phyloP scores from a whole-genome alignment of 2,329 filamentous ascomycete species.

The Fusarium redolens region DNA sequence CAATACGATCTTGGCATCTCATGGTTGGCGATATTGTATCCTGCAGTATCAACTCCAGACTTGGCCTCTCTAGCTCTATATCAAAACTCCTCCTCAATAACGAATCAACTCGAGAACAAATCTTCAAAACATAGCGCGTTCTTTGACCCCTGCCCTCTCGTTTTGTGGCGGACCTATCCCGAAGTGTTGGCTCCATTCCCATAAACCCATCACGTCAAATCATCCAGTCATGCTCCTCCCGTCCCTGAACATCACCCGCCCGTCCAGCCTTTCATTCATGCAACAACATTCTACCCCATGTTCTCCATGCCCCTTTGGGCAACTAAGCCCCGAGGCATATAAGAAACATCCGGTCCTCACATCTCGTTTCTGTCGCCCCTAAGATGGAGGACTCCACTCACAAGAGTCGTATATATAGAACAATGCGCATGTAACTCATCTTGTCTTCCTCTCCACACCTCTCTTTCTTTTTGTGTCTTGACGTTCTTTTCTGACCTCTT shows the following conservation, averaged over 20 bases:
- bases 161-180: neutral
- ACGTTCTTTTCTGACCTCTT: conserved; percentile 26
- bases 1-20: neutral
- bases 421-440: conserved; percentile 15
- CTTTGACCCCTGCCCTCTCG: neutral
- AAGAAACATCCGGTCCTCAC: conserved; percentile 14
- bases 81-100: neutral
- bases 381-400: conserved; percentile 13
- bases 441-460: conserved; percentile 25
- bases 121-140: conserved; percentile 11
- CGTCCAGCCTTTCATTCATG: conserved; percentile 13
- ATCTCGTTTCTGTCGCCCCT: conserved; percentile 22
- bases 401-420: conserved; percentile 35
- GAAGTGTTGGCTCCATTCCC: conserved; percentile 1
- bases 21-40: neutral
- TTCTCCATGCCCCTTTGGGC: conserved; percentile 13
- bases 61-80: neutral
- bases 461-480: conserved; percentile 33
- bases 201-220: conserved; percentile 2
- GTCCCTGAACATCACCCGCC: conserved; percentile 29
- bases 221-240: conserved; percentile 10
- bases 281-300: conserved; percentile 20
- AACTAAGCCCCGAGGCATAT: conserved; percentile 18
- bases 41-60: neutral
- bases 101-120: conserved; percentile 1